Conservation (phyloP, 1,139 yeast genomes). For the Debaryomycetaceae sp. region DNA sequence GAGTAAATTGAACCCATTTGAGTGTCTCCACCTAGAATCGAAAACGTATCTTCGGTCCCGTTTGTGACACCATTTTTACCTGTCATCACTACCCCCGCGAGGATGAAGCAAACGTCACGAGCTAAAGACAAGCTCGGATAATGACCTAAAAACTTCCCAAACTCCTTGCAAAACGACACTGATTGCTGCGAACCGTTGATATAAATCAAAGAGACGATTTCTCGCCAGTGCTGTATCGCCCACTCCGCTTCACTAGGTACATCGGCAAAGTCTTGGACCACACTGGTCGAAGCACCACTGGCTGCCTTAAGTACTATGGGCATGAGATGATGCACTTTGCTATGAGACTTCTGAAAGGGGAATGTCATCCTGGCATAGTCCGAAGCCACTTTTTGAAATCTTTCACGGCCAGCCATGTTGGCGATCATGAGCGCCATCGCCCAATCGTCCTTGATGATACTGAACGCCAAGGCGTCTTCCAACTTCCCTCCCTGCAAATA, state of each 20-base stretch:
- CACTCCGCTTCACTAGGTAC: slow-evolving; percentile 43
- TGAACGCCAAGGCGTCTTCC: slow-evolving; percentile 59
- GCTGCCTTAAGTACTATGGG: slow-evolving; percentile 61
- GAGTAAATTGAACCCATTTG: slow-evolving; percentile 42
- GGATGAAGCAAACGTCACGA: slow-evolving; percentile 43
- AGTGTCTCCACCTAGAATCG: slow-evolving; percentile 21
- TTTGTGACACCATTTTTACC: slow-evolving; percentile 18
- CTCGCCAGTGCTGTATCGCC: slow-evolving; percentile 51
- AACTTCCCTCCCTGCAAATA: slow-evolving; percentile 60
- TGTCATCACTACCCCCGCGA: slow-evolving; percentile 37
- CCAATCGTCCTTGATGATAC: slow-evolving; percentile 68
- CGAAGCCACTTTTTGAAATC: slow-evolving; percentile 54
- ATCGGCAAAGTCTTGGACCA: slow-evolving; percentile 44
- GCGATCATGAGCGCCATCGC: slow-evolving; percentile 73
- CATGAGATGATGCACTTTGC: slow-evolving; percentile 48
- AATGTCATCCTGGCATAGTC: slow-evolving; percentile 37
- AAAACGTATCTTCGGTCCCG: slow-evolving; percentile 22
- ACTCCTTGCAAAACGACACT: slow-evolving; percentile 44
- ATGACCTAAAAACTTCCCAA: slow-evolving; percentile 46
- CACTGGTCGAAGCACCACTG: slow-evolving; percentile 57
- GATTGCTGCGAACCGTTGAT: slow-evolving; percentile 35
- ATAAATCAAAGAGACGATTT: slow-evolving; percentile 42
- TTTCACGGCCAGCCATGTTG: slow-evolving; percentile 57
- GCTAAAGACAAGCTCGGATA: slow-evolving; percentile 31
- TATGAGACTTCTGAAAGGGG: slow-evolving; percentile 37